Percentiles rank a stretch among this genome's conserved stretches.
Evolutionary conservation across 345 rosid species (phyloP).

Genomic region (Kandelia obovata): DNA sequence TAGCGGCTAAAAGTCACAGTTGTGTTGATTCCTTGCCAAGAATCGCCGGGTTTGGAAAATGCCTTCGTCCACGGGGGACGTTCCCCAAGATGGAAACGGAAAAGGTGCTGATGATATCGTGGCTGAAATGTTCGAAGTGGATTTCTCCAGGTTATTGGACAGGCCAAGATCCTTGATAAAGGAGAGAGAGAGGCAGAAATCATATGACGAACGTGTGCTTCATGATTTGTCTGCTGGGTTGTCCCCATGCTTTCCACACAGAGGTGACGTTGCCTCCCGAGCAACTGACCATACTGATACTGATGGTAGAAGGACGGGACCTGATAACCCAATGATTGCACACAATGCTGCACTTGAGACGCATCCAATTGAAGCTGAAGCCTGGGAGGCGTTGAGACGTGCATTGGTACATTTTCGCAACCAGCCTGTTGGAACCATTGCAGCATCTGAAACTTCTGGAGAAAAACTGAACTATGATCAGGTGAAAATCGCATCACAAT

Average conservation of each 20-base stretch:
- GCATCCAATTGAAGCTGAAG: constrained; percentile 71
- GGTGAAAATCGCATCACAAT: constrained; percentile 34
- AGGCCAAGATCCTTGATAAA: constrained; percentile 69
- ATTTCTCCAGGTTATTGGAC: constrained; percentile 61
- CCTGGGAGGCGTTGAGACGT: constrained; percentile 77
- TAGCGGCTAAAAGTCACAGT: not conserved
- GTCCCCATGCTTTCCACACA: constrained; percentile 28
- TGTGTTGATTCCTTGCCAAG: not conserved
- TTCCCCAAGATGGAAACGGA: constrained; percentile 33
- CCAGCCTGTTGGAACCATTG: constrained; percentile 87
- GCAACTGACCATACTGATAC: constrained; percentile 37
- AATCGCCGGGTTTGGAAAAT: constrained; percentile 18
- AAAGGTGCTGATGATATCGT: constrained; percentile 29
- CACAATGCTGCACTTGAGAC: constrained; percentile 39
- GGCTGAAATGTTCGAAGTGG: constrained; percentile 50
- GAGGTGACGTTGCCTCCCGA: constrained; percentile 29
- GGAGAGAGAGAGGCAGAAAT: constrained; percentile 76
- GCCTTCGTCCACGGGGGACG: constrained; percentile 36
- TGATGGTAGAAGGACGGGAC: constrained; percentile 52
- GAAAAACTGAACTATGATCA: constrained; percentile 93
- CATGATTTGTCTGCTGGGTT: constrained; percentile 42
- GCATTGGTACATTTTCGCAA: constrained; percentile 78
- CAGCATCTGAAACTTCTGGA: constrained; percentile 74
- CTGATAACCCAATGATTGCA: constrained; percentile 56
- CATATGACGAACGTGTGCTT: constrained; percentile 61